A percentile compares a stretch with the other conserved stretches of the same genome.
These are phyloP conservation scores for Suhomyces terraborum DNA, from an alignment of 1,139 yeast species.

Conservation along the genomic window DNA sequence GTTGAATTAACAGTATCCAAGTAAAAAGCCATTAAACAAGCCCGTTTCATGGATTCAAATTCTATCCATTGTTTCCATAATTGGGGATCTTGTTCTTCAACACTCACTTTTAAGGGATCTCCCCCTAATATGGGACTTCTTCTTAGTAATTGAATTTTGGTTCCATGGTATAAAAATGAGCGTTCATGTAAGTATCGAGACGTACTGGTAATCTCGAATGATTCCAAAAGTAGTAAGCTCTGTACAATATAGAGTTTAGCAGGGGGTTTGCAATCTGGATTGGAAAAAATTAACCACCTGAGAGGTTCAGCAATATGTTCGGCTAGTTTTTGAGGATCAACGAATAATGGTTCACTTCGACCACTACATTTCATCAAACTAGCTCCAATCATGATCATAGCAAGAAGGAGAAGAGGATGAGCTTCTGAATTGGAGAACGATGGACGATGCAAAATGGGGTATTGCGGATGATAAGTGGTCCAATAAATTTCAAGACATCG, in stretches of 20 bases:
- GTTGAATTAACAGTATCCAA: slow-evolving; percentile 36
- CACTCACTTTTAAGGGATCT: slow-evolving; percentile 40
- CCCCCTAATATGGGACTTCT: slow-evolving; percentile 75
- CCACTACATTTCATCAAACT: slow-evolving; percentile 25
- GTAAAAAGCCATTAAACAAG: slow-evolving; percentile 35
- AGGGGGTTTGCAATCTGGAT: slow-evolving; percentile 55
- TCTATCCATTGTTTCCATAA: slow-evolving; percentile 37
- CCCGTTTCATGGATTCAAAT: slow-evolving; percentile 35
- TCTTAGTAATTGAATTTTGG: slow-evolving; percentile 67
- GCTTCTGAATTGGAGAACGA: slow-evolving; percentile 56
- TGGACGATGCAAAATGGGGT: slow-evolving; percentile 61
- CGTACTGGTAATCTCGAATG: slow-evolving; percentile 54
- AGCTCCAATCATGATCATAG: slow-evolving; percentile 58
- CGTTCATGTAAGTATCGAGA: slow-evolving; percentile 65
- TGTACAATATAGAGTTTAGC: slow-evolving; percentile 68
- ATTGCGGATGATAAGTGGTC: slow-evolving; percentile 61
- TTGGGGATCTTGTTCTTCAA: slow-evolving; percentile 17
- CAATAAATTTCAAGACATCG: slow-evolving; percentile 45
- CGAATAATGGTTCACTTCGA: slow-evolving; percentile 17
- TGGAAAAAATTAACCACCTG: slow-evolving; percentile 60
- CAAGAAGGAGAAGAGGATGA: slow-evolving; percentile 53
- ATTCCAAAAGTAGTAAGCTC: slow-evolving; percentile 58
- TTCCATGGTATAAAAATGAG: slow-evolving; percentile 73
- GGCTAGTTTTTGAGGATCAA: slow-evolving; percentile 25
- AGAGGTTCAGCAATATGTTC: slow-evolving; percentile 58